Base-by-base conservation (phyloP, 371 early-diverging fungal species). In the Haplosporangium sp. region DNA sequence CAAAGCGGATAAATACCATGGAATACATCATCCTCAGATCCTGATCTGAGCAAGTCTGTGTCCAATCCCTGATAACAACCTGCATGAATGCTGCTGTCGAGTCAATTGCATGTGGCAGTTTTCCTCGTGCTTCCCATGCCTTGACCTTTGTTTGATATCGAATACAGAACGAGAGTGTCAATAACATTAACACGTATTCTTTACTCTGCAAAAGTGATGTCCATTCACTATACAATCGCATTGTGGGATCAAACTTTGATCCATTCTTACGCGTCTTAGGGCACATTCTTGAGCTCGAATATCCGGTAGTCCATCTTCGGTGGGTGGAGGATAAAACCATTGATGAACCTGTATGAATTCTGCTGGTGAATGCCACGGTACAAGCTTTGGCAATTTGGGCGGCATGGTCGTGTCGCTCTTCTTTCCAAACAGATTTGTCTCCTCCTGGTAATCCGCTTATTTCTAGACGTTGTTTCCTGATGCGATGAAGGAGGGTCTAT, bases 71-170 rank as follows among this genome's bases (percentile, higher is more conserved):
- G 21, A 90, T 75, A 12, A 80, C 80, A 14, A 82, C 81, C 60
- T 88, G 86, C 21, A 90, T 84, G 54, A 92, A 85, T 16, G 82
- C 64, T 2, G 86, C 81, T 6, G 92, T 91, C 29, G 84, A 82
- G 38, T 87, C 86, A 21, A 91, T 81, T 0, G 92, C 85, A 23
- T 81, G 85, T 0, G 92, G 92, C 20, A 90, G 61, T 63, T 82
- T 81, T 16, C 91, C 88, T 55, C 91, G 83, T 59, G 82, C 83
- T 47, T 63, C 69, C 92, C 92, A 92, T 43, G 91, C 89, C 63
- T 85, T 85, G 16, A 89, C 82, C 92, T 91, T 73, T 48, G 14
- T 14, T 66, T 23, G 20, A 53, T 16, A 45, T n/a, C 18, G 20
- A 46, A 45, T 29, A 53, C 8, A 21, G 40, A 36, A 20, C 5